Conservation (phyloP, 306 rosid genomes). For the Vigna trinervia region DNA sequence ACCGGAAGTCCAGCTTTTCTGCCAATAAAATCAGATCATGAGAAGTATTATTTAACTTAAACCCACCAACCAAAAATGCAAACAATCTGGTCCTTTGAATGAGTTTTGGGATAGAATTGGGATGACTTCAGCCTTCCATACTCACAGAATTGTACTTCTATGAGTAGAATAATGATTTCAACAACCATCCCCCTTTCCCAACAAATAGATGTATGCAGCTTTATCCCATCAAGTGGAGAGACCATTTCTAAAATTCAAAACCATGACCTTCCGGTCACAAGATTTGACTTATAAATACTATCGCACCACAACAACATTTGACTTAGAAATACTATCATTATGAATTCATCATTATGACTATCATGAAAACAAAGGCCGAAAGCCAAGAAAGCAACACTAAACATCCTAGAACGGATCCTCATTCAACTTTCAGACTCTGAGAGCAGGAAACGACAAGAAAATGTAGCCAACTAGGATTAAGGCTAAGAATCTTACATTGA, state of each 20-base stretch:
- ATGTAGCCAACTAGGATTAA: not conserved
- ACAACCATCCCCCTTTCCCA: not conserved
- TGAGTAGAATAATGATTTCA: not conserved
- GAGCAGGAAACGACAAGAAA: conserved; percentile 8
- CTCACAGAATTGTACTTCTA: conserved; percentile 3
- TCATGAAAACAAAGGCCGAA: conserved; percentile 12
- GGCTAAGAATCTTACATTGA: not conserved
- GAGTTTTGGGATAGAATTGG: not conserved
- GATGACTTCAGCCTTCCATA: not conserved
- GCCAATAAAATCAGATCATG: conserved; percentile 40
- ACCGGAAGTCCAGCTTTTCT: conserved; percentile 95
- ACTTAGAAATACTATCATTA: not conserved
- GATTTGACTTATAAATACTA: not conserved
- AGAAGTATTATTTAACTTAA: conserved; percentile 10
- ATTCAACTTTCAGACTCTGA: not conserved
- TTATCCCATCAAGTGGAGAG: not conserved
- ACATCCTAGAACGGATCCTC: not conserved
- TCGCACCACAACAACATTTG: not conserved
- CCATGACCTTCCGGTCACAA: not conserved
- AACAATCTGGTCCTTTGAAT: not conserved
- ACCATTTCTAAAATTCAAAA: not conserved
- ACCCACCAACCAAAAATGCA: conserved; percentile 4
- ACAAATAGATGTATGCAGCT: not conserved
- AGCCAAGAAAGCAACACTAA: conserved; percentile 13
- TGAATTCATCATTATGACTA: not conserved